Evolutionary conservation across 2,329 filamentous ascomycete genomes (phyloP), one percentile per base, ranked within the genome.

Genomic region (Xylaria sp.): DNA sequence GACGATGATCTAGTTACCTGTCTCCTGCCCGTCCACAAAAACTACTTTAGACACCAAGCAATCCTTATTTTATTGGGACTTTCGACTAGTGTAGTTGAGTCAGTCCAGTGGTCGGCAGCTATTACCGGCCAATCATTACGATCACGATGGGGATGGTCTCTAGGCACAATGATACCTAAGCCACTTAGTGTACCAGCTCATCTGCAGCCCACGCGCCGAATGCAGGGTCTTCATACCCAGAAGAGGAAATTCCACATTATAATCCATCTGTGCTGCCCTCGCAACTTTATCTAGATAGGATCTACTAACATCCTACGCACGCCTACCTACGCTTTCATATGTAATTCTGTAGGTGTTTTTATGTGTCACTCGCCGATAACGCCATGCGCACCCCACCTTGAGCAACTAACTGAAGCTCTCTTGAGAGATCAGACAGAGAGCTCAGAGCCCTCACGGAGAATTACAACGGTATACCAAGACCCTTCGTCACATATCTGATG

Each of bases 161-260:
- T 62, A 53, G 42, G 47, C 36, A 54, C 53, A 47, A 67, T 54
- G 59, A 59, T n/a, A 66, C 58, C 50, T 24, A 53, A 36, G 36
- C 45, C 42, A 54, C 27, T 36, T 36, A 59, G 58, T 51, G 17
- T 45, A 19, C 57, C 51, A 58, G 64, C 64, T 55, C 45, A 53
- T 47, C 50, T 60, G 63, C 58, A 63, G 27, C 30, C 67, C 36
- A 67, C 53, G 64, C 63, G 42, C 36, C 60, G 48, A 64, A 69
- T 67, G 67, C 64, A 69, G 67, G 67, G 67, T 61, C 67, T 57
- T 64, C 62, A 39, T 24, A 21, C 54, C 58, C 54, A 24, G 48
- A 42, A 65, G 53, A 57, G 34, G 56, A 32, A 56, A 64, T 60
- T 45, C 50, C 39, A 50, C 42, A 60, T 47, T 63, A 39, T 42